A percentile compares a stretch with the other conserved stretches of the same genome.
Conservation (phyloP, 2,329 filamentous ascomycete species). For the Fusarium subglutinans region DNA sequence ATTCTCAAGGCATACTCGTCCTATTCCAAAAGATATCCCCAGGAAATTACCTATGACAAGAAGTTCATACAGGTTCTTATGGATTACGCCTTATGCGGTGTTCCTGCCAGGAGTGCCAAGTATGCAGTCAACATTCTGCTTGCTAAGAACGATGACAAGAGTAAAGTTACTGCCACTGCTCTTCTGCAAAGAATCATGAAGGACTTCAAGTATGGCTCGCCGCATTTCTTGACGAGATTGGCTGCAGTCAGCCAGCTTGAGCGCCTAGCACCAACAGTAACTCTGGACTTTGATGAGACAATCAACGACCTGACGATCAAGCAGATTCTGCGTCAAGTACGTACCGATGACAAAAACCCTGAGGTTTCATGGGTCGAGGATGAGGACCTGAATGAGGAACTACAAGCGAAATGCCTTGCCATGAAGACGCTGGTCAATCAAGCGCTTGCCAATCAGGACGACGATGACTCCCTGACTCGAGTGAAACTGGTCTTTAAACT, state of each 20-base stretch:
- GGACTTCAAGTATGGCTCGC: slow-evolving; percentile 75
- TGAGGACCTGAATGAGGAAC: slow-evolving; percentile 78
- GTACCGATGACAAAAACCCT: slow-evolving; percentile 65
- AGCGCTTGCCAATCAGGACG: slow-evolving; percentile 69
- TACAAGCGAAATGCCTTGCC: slow-evolving; percentile 83
- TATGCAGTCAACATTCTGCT: slow-evolving; percentile 93
- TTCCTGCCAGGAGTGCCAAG: slow-evolving; percentile 85
- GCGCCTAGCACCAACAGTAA: slow-evolving; percentile 76
- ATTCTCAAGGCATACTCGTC: slow-evolving; percentile 93
- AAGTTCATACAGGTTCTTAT: slow-evolving; percentile 84
- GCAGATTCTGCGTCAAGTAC: slow-evolving; percentile 76
- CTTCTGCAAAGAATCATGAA: slow-evolving; percentile 80
- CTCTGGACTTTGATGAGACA: slow-evolving; percentile 77
- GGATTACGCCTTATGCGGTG: slow-evolving; percentile 83
- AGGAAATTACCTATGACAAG: slow-evolving; percentile 82
- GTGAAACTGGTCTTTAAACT: slow-evolving; percentile 79
- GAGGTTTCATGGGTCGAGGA: slow-evolving; percentile 75
- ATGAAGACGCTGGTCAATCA: slow-evolving; percentile 88
- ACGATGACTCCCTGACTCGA: slow-evolving; percentile 63
- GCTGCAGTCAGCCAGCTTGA: slow-evolving; percentile 79
- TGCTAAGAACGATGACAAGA: slow-evolving; percentile 77
- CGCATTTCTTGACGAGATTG: slow-evolving; percentile 80
- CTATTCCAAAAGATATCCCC: slow-evolving; percentile 86
- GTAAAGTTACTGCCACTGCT: slow-evolving; percentile 83
- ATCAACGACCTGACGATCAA: slow-evolving; percentile 82